phyloP scores from a whole-genome alignment of 768 basidiomycete genomes.

The Naganishia vishniacii region DNA sequence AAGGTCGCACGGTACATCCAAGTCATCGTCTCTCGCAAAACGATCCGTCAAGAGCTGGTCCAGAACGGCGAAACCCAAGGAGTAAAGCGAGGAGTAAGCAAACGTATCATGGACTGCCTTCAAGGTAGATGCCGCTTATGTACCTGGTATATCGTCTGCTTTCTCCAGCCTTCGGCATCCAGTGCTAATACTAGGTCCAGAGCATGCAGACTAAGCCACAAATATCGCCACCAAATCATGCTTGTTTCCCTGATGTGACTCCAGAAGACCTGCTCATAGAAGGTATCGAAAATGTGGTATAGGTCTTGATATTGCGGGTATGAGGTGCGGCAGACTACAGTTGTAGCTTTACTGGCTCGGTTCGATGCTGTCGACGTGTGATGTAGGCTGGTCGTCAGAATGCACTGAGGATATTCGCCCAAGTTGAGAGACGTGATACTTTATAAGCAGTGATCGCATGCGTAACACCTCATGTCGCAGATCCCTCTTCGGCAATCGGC shows the following conservation, averaged over 20 bases:
- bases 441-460: no score
- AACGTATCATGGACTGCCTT: neutral
- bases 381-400: no score
- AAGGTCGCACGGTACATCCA: conserved; percentile 24
- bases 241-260: neutral
- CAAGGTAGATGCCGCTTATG: neutral
- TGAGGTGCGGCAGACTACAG: no score
- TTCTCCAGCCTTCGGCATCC: conserved; percentile 23
- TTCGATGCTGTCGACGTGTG: no score
- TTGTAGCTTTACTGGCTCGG: no score
- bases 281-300: no score
- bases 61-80: neutral
- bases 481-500: no score
- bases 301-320: no score
- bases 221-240: neutral
- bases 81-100: neutral
- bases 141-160: conserved; percentile 25
- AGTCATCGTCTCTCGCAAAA: conserved; percentile 17
- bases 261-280: no score
- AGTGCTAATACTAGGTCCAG: conserved; percentile 7
- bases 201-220: neutral
- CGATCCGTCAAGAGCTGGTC: conserved; percentile 29
- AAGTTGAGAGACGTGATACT: no score
- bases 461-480: no score
- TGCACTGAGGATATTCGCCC: no score